Evolutionary conservation across 108 stramenopile species (phyloP).

Genomic region (Cyclostephanos tholiformis): DNA sequence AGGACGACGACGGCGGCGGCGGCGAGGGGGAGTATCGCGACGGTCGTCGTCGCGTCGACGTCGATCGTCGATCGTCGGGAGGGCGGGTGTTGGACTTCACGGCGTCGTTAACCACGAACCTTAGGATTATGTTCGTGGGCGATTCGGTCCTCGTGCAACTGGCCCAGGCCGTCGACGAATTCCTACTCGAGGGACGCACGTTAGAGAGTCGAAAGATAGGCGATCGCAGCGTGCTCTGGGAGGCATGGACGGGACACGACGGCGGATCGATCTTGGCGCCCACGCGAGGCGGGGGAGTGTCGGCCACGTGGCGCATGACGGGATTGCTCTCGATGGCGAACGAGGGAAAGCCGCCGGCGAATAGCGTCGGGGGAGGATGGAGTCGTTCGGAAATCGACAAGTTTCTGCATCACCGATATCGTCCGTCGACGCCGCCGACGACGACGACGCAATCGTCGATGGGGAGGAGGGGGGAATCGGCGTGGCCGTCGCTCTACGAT

Average conservation of each 20-base stretch:
- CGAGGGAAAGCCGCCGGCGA: constrained; percentile 15
- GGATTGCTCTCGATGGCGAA: constrained; percentile 1
- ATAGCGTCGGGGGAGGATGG: constrained; percentile 32
- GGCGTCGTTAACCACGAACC: constrained; percentile 14
- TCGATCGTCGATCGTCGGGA: too few relatives aligned
- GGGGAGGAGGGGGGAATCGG: background rate
- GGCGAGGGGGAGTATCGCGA: too few relatives aligned
- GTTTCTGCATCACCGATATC: background rate
- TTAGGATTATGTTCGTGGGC: constrained; percentile 28
- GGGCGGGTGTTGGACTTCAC: constrained; percentile 30
- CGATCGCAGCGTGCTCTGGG: background rate
- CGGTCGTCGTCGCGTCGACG: background rate
- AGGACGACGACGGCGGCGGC: background rate
- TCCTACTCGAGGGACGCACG: too few relatives aligned
- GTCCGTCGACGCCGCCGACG: too few relatives aligned
- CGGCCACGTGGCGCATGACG: constrained; percentile 24
- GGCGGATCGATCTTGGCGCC: constrained; percentile 20
- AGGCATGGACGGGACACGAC: constrained; percentile 5
- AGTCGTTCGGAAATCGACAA: background rate
- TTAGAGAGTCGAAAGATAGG: background rate
- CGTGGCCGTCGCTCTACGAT: too few relatives aligned
- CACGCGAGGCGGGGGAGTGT: constrained; percentile 26
- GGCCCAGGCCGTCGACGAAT: constrained; percentile 32
- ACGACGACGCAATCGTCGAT: too few relatives aligned
- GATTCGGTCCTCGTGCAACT: constrained; percentile 39